Evolutionary conservation across 2,329 filamentous ascomycete species (phyloP).

Genomic region (Pyricularia grisea): DNA sequence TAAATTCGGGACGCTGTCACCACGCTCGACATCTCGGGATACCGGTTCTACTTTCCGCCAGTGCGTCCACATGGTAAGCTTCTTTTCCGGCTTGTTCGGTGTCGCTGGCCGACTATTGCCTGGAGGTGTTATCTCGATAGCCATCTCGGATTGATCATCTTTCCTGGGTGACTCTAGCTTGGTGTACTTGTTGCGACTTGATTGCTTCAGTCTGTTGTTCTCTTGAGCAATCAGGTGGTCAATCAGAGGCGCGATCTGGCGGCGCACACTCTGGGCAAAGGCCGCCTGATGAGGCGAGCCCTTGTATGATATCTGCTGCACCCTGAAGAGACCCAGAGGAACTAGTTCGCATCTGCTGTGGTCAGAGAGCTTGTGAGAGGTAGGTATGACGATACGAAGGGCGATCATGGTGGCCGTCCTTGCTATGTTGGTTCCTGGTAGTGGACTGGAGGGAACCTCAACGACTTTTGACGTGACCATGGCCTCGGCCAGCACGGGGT

Average conservation of each 20-base stretch:
- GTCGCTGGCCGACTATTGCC: neutral
- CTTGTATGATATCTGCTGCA: constrained; percentile 13
- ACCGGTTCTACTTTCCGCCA: neutral
- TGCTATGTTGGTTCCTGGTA: constrained; percentile 14
- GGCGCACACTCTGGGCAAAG: constrained; percentile 8
- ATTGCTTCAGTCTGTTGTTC: neutral
- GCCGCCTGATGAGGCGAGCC: constrained; percentile 8
- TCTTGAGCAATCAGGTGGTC: neutral
- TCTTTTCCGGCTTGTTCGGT: neutral
- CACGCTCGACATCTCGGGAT: neutral
- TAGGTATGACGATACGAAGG: constrained; percentile 38
- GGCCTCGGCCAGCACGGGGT: constrained; percentile 35
- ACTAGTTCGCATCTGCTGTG: constrained; percentile 35
- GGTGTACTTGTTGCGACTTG: neutral
- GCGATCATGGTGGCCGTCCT: constrained; percentile 20
- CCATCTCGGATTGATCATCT: neutral
- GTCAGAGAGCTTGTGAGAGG: constrained; percentile 31
- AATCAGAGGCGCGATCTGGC: constrained; percentile 6
- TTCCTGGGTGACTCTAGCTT: neutral
- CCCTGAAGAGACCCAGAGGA: constrained; percentile 41
- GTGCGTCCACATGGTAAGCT: neutral
- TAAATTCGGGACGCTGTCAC: neutral
- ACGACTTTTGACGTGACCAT: constrained; percentile 32
- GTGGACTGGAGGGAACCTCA: constrained; percentile 28
- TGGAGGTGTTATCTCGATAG: neutral